Base-by-base conservation (phyloP, 2,329 filamentous ascomycete species). In the Penicillium sp. region DNA sequence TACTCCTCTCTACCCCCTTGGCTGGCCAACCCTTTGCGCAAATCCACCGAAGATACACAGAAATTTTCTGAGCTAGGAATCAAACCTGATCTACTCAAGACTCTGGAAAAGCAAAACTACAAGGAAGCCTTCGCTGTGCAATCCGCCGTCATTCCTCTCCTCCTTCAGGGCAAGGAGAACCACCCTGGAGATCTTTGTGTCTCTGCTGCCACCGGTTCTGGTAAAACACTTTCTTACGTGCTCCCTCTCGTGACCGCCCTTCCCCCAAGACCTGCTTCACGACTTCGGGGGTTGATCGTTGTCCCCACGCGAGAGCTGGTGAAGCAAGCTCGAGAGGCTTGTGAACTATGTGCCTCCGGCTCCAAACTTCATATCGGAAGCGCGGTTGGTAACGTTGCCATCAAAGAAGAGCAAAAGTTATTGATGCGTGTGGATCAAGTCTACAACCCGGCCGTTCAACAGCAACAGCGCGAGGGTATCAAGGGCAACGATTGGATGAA, bases 291-390 rank as follows among this genome's bases (percentile, higher is more conserved):
- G 0, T 73, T 99, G 1, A 85, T 99, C 44, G 87, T 99, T 1
- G 86, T 99, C 10, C 94, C 94, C 0, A 99, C 93, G 0, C 81
- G 93, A 72, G 92, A 97, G 67, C 80, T 97, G 24, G 93, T 97
- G 3, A 86, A 86, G 56, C 94, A 99, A 74, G 93, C 90, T 1
- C 83, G 89, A 42, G 85, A 91, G 49, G 84, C 89, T 0, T 90
- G 88, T 56, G 88, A 94, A 58, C 78, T 88, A 3, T 94, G 90
- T 61, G 83, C 86, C 4, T 79, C 81, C 38, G 87, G 86, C 4
- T 92, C 87, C 47, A 83, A 86, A 42, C 81, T 96, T 11, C 88
- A 88, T 56, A 82, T 97, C 42, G 92, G 89, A 9, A 89, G 89
- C 21, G 89, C 93, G 0, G 83, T 96, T 50, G 94, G 93, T 34